Evolutionary conservation across 495 filamentous ascomycete species (phyloP).

Genomic region (Penicillium coffeae): DNA sequence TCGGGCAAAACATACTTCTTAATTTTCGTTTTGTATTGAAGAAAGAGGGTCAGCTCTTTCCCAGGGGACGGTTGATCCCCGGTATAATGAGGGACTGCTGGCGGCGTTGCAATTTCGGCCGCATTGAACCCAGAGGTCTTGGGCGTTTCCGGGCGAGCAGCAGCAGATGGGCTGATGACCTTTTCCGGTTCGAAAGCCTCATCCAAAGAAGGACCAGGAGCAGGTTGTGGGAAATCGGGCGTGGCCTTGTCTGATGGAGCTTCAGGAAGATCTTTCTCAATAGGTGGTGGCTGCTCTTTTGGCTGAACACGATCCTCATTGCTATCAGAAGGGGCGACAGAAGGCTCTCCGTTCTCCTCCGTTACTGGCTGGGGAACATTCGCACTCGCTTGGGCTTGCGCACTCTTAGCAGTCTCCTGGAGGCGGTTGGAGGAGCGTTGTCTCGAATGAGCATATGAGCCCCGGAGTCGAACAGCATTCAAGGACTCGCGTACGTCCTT

Average conservation of each 20-base stretch:
- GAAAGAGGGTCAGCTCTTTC: conserved; percentile 90
- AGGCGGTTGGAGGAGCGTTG: conserved; percentile 52
- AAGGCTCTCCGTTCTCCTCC: conserved; percentile 33
- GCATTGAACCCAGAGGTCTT: conserved; percentile 26
- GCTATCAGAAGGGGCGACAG: conserved; percentile 31
- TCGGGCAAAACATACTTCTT: conserved; percentile 92
- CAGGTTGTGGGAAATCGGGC: conserved; percentile 34
- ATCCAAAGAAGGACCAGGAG: conserved; percentile 30
- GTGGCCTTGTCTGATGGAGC: conserved; percentile 10
- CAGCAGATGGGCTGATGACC: conserved; percentile 32
- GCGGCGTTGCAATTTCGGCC: conserved; percentile 32
- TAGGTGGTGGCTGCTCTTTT: conserved; percentile 57
- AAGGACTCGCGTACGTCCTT: conserved; percentile 86
- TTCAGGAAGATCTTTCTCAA: conserved; percentile 24
- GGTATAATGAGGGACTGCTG: conserved; percentile 48
- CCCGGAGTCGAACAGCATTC: conserved; percentile 81
- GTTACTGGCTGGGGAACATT: conserved; percentile 63
- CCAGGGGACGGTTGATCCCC: conserved; percentile 71
- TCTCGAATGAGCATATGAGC: conserved; percentile 62
- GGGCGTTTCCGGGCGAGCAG: conserved; percentile 33
- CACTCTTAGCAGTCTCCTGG: conserved; percentile 54
- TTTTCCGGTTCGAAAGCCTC: conserved; percentile 50
- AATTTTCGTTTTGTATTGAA: conserved; percentile 95
- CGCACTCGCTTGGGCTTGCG: conserved; percentile 43
- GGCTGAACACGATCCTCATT: conserved; percentile 48